A percentile compares a stretch with the other conserved stretches of the same genome.
Conservation (phyloP, 1,139 yeast species). For the Scheffersomyces cryptocercus region DNA sequence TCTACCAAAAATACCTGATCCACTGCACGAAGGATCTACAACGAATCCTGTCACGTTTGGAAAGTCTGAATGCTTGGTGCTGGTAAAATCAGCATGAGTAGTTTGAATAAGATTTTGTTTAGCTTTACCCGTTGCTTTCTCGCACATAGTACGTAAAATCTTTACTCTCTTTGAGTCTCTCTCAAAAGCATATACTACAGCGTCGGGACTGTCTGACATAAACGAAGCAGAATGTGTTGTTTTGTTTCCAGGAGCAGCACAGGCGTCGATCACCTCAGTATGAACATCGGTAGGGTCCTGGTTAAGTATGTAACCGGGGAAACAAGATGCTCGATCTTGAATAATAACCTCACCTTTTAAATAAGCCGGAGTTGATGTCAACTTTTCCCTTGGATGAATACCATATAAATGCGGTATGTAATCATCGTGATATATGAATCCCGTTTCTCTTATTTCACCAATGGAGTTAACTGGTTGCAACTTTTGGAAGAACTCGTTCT, state of each 20-base stretch:
- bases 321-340: constrained; percentile 95
- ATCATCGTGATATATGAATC: constrained; percentile 67
- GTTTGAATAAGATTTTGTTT: constrained; percentile 54
- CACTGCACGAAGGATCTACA: constrained; percentile 97
- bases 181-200: constrained; percentile 80
- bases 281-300: constrained; percentile 49
- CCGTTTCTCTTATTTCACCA: constrained; percentile 48
- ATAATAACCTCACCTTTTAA: constrained; percentile 76
- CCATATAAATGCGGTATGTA: constrained; percentile 79
- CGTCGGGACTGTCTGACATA: constrained; percentile 23
- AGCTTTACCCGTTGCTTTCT: constrained; percentile 66
- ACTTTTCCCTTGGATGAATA: constrained; percentile 68
- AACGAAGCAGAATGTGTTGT: constrained; percentile 88
- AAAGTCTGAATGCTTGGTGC: constrained; percentile 60
- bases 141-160: constrained; percentile 75
- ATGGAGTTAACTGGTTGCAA: constrained; percentile 50
- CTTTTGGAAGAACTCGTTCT: constrained; percentile 39
- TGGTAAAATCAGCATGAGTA: constrained; percentile 84
- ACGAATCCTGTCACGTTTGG: constrained; percentile 73
- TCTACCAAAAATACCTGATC: constrained; percentile 94
- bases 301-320: constrained; percentile 83
- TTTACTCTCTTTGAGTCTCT: constrained; percentile 73
- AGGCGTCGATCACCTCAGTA: constrained; percentile 77
- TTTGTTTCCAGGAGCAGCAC: constrained; percentile 98
- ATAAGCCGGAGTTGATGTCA: constrained; percentile 68